These are phyloP conservation scores for Ligustrum vulgare DNA, from an alignment of 257 asterid genomes.

Conservation along the genomic window DNA sequence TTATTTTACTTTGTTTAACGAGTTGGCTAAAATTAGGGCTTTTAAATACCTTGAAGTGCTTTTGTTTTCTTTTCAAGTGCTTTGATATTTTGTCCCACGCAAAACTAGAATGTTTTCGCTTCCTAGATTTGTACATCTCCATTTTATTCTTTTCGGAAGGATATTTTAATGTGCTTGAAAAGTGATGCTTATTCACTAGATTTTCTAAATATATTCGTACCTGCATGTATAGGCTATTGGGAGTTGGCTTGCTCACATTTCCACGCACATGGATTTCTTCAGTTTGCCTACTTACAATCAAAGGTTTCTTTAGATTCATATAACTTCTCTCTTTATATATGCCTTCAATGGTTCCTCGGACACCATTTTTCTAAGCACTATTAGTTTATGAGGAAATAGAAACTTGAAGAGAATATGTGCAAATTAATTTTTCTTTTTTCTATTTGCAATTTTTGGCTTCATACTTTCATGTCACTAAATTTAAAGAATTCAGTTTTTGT, in stretches of 20 bases:
- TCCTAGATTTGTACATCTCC: background rate
- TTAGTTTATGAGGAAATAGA: no score
- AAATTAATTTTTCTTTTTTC: no score
- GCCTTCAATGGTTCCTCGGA: background rate
- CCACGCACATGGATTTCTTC: background rate
- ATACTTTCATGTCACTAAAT: no score
- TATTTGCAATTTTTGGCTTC: no score
- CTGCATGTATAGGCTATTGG: background rate
- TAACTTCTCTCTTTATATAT: background rate
- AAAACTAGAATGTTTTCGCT: background rate
- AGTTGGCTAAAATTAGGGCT: background rate
- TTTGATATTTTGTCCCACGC: background rate
- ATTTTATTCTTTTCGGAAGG: background rate
- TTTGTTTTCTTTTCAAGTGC: background rate
- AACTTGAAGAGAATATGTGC: no score
- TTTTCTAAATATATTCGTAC: background rate
- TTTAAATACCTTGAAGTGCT: background rate
- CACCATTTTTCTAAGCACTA: no score
- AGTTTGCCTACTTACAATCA: background rate
- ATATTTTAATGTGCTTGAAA: background rate
- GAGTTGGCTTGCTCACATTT: background rate
- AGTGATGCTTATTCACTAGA: background rate
- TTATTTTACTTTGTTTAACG: conserved; percentile 1
- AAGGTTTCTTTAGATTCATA: background rate
- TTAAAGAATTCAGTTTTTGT: no score